Evolutionary conservation across 106 monocot species (phyloP), one percentile per base, ranked within the genome.

Genomic region (Dioscorea dumetorum): DNA sequence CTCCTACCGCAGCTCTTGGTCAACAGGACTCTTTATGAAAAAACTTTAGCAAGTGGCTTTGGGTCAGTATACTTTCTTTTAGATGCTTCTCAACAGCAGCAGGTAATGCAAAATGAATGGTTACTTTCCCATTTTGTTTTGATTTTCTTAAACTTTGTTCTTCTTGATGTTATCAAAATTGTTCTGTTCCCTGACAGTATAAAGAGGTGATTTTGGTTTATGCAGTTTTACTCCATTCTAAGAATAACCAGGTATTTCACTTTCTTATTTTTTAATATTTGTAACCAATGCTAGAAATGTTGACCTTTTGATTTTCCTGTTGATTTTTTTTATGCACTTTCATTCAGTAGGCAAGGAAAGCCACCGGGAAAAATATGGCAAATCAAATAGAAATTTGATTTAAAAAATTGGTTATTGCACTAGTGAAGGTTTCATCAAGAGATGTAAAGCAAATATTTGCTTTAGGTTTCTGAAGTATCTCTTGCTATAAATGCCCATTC

Each of bases 1-100:
- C 2, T 79, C 75, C 48, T 65, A 21, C 61, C 76, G 0, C 74
- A 97, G 97, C 88, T 97, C 76, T 73, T 92, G 60, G 97, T 97
- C 12, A 97, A 97, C 82, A 91, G 65, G 71, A 89, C 91, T 33
- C 84, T 97, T 48, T 97, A 97, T 81, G 97, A 97, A 69, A 97
- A 97, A 73, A 97, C 97, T 73, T 70, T 97, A 76, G 97, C 97
- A 48, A 91, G 97, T 81, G 97, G 97, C 52, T 97, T 97, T 73
- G 97, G 97, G 54, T 92, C 97, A 12, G 92, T 97, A 64, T 62
- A 97, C 64, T 97, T 97, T 74, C 97, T 97, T 77, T 75, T 97
- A 31, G 97, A 97, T 89, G 97, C 91, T 72, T 97, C 97, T 74
- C 86, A 97, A 70, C 97, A 89, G 67, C 89, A 97, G 59, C 86